phyloP scores from a whole-genome alignment of 164 flowering plant genomes.

The Vitis riparia region DNA sequence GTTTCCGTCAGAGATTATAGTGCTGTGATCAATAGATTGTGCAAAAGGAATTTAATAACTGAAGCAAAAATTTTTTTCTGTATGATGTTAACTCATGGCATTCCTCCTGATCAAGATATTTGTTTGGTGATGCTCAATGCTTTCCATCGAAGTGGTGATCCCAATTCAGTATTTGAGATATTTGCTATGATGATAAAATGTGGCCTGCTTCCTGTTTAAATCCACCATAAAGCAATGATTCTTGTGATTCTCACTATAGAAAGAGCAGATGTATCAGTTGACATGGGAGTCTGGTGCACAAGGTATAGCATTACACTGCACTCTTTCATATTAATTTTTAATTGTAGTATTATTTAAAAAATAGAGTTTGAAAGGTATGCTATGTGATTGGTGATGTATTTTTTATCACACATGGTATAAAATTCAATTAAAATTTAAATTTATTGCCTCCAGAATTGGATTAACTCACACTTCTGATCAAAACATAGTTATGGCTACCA shows the following conservation, averaged over 20 bases:
- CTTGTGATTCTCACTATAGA: neutral
- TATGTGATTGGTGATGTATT: no score
- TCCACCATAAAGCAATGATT: neutral
- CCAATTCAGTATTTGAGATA: slow-evolving; percentile 29
- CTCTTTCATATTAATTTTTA: no score
- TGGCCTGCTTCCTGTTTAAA: slow-evolving; percentile 27
- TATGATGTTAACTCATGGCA: slow-evolving; percentile 51
- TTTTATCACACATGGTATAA: no score
- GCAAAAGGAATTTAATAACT: slow-evolving; percentile 45
- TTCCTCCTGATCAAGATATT: slow-evolving; percentile 53
- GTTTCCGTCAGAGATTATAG: slow-evolving; percentile 61
- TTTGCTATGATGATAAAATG: slow-evolving; percentile 46
- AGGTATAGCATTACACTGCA: slow-evolving; percentile 1
- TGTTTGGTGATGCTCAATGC: slow-evolving; percentile 38
- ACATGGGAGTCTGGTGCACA: neutral
- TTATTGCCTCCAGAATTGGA: no score
- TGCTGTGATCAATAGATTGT: slow-evolving; percentile 76
- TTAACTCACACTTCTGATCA: no score
- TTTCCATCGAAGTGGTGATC: slow-evolving; percentile 29
- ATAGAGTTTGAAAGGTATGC: no score
- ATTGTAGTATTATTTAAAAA: no score
- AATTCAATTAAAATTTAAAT: no score
- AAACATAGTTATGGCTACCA: no score
- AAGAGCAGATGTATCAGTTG: neutral
- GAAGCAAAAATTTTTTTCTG: slow-evolving; percentile 51